Conservation (phyloP, 306 rosid genomes). For the Clitoria ternatea region DNA sequence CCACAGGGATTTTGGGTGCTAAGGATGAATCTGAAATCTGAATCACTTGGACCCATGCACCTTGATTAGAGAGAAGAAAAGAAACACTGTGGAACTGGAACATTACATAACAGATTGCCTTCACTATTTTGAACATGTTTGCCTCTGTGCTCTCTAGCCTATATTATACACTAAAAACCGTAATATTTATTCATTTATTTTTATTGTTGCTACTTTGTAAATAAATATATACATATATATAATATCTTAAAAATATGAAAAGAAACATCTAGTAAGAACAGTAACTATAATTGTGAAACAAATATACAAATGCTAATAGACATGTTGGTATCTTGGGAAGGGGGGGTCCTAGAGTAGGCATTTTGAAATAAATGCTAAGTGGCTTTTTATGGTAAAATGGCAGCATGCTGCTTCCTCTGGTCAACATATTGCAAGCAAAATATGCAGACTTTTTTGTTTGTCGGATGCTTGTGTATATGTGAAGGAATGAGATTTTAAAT, state of each 20-base stretch:
- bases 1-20: conserved; percentile 4
- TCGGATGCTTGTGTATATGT: conserved; percentile 1
- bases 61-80: background rate
- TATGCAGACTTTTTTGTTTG: background rate
- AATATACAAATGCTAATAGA: background rate
- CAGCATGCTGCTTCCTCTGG: conserved; percentile 30
- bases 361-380: conserved; percentile 3
- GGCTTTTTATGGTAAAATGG: conserved; percentile 17
- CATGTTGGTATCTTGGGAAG: background rate
- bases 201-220: too few species aligned
- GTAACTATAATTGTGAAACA: too few species aligned
- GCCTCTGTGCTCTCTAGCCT: background rate
- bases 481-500: conserved; percentile 19
- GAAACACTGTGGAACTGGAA: background rate
- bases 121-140: background rate
- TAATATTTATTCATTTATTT: background rate
- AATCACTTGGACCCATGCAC: conserved; percentile 7
- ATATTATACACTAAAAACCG: background rate
- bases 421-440: conserved; percentile 1
- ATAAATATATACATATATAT: too few species aligned
- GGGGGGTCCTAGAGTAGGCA: background rate
- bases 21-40: too few species aligned
- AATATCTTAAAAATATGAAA: too few species aligned
- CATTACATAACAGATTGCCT: background rate
- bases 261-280: too few species aligned